phyloP scores from a whole-genome alignment of 306 rosid genomes.

The Calophaca sinica region DNA sequence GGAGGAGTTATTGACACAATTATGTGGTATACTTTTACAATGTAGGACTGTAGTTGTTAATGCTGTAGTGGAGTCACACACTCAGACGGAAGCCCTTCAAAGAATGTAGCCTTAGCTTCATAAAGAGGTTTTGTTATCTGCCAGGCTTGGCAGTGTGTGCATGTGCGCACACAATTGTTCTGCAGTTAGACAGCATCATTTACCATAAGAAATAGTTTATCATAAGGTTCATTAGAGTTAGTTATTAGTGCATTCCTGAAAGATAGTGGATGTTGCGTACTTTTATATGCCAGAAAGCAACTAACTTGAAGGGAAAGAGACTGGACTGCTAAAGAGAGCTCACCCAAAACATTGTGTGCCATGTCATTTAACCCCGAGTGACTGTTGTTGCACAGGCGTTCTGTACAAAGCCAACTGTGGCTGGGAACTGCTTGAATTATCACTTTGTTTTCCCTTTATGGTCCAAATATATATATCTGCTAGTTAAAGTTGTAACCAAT shows the following conservation, averaged over 20 bases:
- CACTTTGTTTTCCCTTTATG: not conserved
- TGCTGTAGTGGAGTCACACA: not conserved
- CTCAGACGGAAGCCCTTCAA: not conserved
- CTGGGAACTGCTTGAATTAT: not conserved
- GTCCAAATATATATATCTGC: not conserved
- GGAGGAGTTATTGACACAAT: conserved; percentile 23
- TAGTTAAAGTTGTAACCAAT: conserved; percentile 9
- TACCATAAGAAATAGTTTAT: too few species aligned
- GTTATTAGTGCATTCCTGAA: conserved; percentile 23
- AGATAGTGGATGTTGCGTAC: not conserved
- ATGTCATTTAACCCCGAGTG: conserved; percentile 16
- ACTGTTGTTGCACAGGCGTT: conserved; percentile 17
- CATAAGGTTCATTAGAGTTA: too few species aligned
- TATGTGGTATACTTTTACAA: conserved; percentile 5
- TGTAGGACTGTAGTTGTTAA: conserved; percentile 9
- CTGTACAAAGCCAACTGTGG: not conserved
- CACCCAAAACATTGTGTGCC: conserved; percentile 3
- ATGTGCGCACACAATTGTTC: too few species aligned
- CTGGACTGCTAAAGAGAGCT: not conserved
- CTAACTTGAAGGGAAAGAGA: not conserved
- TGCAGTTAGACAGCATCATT: too few species aligned
- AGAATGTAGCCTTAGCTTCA: not conserved
- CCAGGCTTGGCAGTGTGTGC: too few species aligned
- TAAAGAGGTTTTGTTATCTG: too few species aligned
- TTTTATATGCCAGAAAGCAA: conserved; percentile 16